Base-by-base conservation (phyloP, 805 yeast genomes). In the Kodamaea fukazawae region DNA sequence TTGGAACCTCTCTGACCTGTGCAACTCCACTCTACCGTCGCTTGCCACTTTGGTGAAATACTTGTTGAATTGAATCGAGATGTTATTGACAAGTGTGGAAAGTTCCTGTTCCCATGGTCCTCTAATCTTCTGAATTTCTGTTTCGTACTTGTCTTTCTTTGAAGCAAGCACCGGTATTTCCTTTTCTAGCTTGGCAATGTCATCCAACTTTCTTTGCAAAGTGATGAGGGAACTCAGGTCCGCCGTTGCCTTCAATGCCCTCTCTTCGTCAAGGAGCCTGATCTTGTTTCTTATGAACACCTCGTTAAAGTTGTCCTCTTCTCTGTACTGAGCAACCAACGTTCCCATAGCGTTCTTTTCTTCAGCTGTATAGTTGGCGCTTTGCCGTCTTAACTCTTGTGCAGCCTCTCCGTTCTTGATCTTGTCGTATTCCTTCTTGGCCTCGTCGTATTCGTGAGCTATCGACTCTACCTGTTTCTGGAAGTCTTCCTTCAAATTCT, bases 21-120 rank as follows among this genome's bases (percentile, higher is more conserved):
- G 71, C 9, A 74, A 71, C 30, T 89, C 67, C 4, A 93, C 87
- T 48, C 76, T 79, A n/a, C 99, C 99, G 17, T 81, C 88, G 58
- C 91, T 84, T 2, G 96, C 96, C 23, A 89, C 89, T 7, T 76
- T 69, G 4, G 71, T 66, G 58, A 93, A 87, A 36, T 85, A 74
- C 15, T 68, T 65, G 10, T 83, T 65, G 61, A 90, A 93, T 40
- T 81, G 78, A 2, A 50, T 46, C 1, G 95, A 82, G 4, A 90
- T 82, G 20, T 64, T 58, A 2, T 48, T 47, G 0, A 86, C 77
- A 33, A 86, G 66, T 2, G 49, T 50, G 3, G 75, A 69, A 17
- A 91, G 61, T 45, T 74, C 71, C 1, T 81, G 78, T 48, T 81
- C 89, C 86, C 96, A 84, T 2, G 45, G 54, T 0, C 40, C 46